Evolutionary conservation across 169 alveolate genomes (phyloP), one percentile per base, ranked within the genome.

Genomic region (Pseudocohnilembus persalinus): DNA sequence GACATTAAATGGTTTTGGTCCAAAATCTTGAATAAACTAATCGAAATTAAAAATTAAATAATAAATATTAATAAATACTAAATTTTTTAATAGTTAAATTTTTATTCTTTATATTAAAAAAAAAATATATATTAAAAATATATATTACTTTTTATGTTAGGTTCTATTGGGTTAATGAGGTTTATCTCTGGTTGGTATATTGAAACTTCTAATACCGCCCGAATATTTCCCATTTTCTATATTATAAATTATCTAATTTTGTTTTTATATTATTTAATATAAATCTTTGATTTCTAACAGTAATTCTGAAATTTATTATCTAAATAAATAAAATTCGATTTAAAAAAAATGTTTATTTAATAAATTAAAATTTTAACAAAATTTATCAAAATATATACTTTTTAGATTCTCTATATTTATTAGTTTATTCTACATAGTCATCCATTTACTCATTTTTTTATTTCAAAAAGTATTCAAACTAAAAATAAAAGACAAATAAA

Each of bases 391-490:
- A 1, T 78, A 1, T n/a, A 73, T 86, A 86, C 90, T 79, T 86
- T 72, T 86, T 86, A 34, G 79, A 74, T 75, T 86, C 78, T 74
- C 76, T 63, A 65, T 86, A 86, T 65, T 75, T 80, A 31, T 86
- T 81, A 65, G 80, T 30, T 80, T 86, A 35, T 6, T 80, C 79
- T 32, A 80, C 29, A 75, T 74, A 86, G 4, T 86, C 30, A 24
- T 86, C 90, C 29, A 86, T 86, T 35, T 86, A 85, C 30, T 80
- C 80, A 86, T 86, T 86, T 81, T 86, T 80, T 1, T 73, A 31
- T 81, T 86, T 28, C 31, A 86, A 81, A 20, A 32, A 74, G 31
- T 74, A 78, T 68, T 86, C 90, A 64, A 74, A 86, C 74, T 49
- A 49, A 49, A 49, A 49, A 49, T 49, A 11, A n/a, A n/a, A n/a